Evolutionary conservation across 306 rosid species (phyloP).

Genomic region (Castanea crenata): DNA sequence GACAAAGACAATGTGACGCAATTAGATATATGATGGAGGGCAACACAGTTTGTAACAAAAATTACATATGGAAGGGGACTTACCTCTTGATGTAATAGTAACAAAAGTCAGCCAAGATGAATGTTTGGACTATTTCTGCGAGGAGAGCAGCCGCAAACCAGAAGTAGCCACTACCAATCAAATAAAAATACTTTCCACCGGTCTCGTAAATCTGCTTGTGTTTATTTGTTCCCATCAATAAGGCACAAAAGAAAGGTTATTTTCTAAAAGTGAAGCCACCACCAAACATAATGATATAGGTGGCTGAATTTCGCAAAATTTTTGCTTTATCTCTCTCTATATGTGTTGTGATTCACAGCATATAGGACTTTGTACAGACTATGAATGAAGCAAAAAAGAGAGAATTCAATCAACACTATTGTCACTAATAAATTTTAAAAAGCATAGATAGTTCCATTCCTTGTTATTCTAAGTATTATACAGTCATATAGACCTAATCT

Average conservation of each 20-base stretch:
- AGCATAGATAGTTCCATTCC: no score
- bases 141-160: constrained; percentile 59
- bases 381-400: no score
- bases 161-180: constrained; percentile 45
- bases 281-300: no score
- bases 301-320: no score
- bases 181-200: constrained; percentile 35
- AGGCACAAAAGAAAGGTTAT: neutral
- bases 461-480: no score
- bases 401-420: no score
- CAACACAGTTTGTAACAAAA: neutral
- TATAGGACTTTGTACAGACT: no score
- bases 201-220: constrained; percentile 53
- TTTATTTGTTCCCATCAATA: neutral
- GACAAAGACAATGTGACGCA: neutral
- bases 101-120: constrained; percentile 80
- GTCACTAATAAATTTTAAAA: no score
- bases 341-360: no score
- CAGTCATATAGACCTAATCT: no score
- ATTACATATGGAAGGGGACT: neutral
- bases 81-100: constrained; percentile 78
- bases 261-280: no score
- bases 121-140: constrained; percentile 63
- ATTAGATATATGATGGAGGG: neutral
- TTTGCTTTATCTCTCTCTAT: no score